These are phyloP conservation scores for Cryptomeria japonica DNA, from an alignment of 75 land plant species.

Conservation along the genomic window DNA sequence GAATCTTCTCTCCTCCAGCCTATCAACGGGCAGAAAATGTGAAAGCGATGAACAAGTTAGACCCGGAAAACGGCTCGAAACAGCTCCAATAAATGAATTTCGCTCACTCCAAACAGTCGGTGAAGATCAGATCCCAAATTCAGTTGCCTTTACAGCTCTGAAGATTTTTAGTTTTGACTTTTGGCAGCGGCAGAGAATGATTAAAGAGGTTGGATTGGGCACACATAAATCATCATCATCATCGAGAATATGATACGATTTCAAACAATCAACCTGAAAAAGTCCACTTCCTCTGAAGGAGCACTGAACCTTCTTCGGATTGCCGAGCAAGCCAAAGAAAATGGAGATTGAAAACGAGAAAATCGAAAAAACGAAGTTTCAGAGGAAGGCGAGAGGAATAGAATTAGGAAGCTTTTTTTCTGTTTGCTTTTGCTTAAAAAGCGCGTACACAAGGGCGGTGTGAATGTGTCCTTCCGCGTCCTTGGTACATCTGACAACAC, in stretches of 20 bases:
- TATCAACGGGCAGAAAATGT: neutral
- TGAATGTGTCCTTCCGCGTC: neutral
- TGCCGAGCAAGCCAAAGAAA: neutral
- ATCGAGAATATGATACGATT: no score
- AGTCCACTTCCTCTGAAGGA: no score
- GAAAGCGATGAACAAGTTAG: neutral
- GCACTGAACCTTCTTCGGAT: no score
- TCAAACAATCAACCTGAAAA: no score
- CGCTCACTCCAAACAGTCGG: neutral
- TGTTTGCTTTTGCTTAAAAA: neutral
- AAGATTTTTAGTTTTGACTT: neutral
- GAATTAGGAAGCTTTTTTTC: neutral
- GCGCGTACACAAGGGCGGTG: slow-evolving; percentile 8
- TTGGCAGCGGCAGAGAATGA: neutral
- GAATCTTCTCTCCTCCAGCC: neutral
- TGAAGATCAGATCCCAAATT: neutral
- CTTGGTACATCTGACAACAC: neutral
- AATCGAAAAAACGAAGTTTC: no score
- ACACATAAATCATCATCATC: no score
- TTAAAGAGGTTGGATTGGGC: neutral
- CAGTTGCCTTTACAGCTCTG: neutral
- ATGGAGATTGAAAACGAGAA: neutral
- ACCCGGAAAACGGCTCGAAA: neutral
- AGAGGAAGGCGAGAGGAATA: neutral
- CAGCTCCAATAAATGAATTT: neutral